Evolutionary conservation across 2,329 filamentous ascomycete species (phyloP).

Genomic region (Phaeosphaeriaceae sp.): DNA sequence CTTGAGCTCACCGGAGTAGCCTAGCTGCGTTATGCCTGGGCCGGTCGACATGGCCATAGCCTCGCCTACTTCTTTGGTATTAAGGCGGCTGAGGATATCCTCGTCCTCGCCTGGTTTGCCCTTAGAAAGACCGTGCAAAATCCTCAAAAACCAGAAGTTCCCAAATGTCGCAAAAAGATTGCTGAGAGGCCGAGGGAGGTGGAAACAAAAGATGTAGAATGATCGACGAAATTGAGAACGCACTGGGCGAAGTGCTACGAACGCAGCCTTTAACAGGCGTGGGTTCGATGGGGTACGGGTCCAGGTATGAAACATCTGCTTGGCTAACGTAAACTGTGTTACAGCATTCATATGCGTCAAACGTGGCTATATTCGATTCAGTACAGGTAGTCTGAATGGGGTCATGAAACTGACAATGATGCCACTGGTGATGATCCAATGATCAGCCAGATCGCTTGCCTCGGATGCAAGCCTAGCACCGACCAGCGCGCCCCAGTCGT

Average conservation of each 20-base stretch:
- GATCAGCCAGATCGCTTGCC: conserved; percentile 61
- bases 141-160: conserved; percentile 56
- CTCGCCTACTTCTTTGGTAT: conserved; percentile 48
- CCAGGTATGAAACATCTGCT: conserved; percentile 60
- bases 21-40: conserved; percentile 55
- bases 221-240: conserved; percentile 57
- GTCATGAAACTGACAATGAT: conserved; percentile 54
- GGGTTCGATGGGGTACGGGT: conserved; percentile 53
- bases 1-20: conserved; percentile 14
- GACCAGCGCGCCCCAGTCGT: conserved; percentile 63
- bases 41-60: conserved; percentile 60
- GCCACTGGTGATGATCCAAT: conserved; percentile 62
- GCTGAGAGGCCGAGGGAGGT: conserved; percentile 56
- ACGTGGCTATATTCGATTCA: conserved; percentile 44
- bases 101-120: conserved; percentile 30
- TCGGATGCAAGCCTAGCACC: conserved; percentile 64
- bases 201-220: conserved; percentile 63
- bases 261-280: conserved; percentile 53
- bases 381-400: neutral
- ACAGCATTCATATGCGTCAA: conserved; percentile 52
- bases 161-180: conserved; percentile 56
- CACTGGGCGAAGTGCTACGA: conserved; percentile 54
- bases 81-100: conserved; percentile 13
- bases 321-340: conserved; percentile 50
- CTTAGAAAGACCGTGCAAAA: conserved; percentile 49